Percentiles rank a stretch among this genome's conserved stretches.
Evolutionary conservation across 306 rosid species (phyloP).

Genomic region (Lupinus albus): DNA sequence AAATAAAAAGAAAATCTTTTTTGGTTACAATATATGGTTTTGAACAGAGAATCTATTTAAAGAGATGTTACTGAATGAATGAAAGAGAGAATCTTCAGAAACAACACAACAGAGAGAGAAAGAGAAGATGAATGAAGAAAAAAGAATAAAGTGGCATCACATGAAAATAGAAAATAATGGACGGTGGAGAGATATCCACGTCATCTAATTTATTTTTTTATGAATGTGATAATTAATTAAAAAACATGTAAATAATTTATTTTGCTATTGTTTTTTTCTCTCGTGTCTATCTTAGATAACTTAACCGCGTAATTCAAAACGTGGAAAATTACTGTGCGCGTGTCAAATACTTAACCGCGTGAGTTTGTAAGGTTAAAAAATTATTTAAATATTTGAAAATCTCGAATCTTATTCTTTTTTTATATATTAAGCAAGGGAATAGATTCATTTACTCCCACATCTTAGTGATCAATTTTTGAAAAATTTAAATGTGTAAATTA

Average conservation of each 20-base stretch:
- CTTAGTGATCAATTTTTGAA: too few relatives aligned
- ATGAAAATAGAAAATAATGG: conserved; percentile 45
- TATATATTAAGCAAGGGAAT: too few relatives aligned
- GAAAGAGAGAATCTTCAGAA: conserved; percentile 13
- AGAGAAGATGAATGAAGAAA: background rate
- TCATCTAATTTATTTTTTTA: conserved; percentile 16
- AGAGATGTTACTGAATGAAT: conserved; percentile 31
- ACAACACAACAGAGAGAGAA: conserved; percentile 23
- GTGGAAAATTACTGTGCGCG: too few relatives aligned
- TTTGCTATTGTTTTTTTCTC: too few relatives aligned
- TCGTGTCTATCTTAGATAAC: too few relatives aligned
- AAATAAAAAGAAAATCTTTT: conserved; percentile 35
- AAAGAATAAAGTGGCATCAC: conserved; percentile 45
- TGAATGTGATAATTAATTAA: background rate
- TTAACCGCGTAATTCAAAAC: too few relatives aligned
- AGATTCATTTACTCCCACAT: too few relatives aligned
- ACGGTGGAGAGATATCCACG: conserved; percentile 66
- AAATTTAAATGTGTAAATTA: too few relatives aligned
- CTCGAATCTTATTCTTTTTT: too few relatives aligned
- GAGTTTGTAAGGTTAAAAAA: too few relatives aligned
- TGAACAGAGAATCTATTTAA: conserved; percentile 48
- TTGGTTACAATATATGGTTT: conserved; percentile 44
- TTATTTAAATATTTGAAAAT: too few relatives aligned
- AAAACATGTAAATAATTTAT: background rate
- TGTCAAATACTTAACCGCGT: too few relatives aligned